Evolutionary conservation across 306 rosid genomes (phyloP), one percentile per base, ranked within the genome.

Genomic region (Notholithocarpus densiflorus): DNA sequence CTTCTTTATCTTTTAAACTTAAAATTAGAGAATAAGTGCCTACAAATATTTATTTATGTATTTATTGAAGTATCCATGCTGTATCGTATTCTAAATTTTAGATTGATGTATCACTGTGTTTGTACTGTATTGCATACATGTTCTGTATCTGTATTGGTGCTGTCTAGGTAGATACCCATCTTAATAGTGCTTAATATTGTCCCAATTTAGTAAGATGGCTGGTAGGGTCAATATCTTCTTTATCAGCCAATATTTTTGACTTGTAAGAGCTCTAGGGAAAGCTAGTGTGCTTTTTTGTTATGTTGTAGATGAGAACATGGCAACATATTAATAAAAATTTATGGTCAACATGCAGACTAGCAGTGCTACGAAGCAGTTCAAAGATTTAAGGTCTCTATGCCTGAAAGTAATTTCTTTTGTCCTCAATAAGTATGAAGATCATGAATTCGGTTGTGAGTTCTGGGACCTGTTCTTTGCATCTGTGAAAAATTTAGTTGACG

Each of bases 311-410:
- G 48, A 8, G 37, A 18, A 66, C 23, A 66, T 66, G 72, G 5
- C 72, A 31, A 34, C 26, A 8, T 32, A 32, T 45, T 66, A 45
- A 66, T 66, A 45, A 34, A 34, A 32, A 18, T 45, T 45, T 68
- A n/a, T 72, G 59, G 48, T 51, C 59, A 78, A 29, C 57, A 1
- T 84, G 88, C 90, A 95, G 98, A 85, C 84, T 31, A 68, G 79
- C 73, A 68, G 86, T 43, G 68, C 69, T 61, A 59, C 74, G 79
- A 89, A 89, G 88, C 97, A 95, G 86, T 84, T 88, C 77, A 95
- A 89, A 90, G 98, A 92, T 70, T 81, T 90, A 87, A 92, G 98
- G 90, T 95, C 98, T 78, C 80, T 92, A 34, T 92, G 98, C 85
- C 82, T 95, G 86, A 92, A 80, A 87, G 88, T 91, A 75, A 72